Base-by-base conservation (phyloP, 2,329 filamentous ascomycete species). In the Fusarium beomiforme region DNA sequence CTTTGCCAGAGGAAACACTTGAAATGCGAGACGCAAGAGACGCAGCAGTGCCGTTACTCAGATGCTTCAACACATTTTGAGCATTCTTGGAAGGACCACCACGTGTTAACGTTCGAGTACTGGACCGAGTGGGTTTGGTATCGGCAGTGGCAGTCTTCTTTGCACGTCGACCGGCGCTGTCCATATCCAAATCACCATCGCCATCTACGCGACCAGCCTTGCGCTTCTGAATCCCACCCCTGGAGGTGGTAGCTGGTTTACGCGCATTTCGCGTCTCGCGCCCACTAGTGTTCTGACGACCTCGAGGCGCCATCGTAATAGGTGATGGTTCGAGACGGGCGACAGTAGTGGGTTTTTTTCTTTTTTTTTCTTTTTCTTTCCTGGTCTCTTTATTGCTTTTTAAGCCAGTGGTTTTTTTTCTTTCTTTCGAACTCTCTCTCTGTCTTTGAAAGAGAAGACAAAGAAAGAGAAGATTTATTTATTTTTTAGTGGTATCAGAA, bases 131-230 rank as follows among this genome's bases (percentile, higher is more conserved):
- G 46, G 77, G 70, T 50, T 67, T 78, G 24, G 75, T 61, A 33
- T 77, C 77, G 23, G 74, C 68, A 31, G 75, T 57, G 37, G 77
- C 57, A 31, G 77, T 43, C 72, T 76, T 81, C 60, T 78, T 80
- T n/a, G 78, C 67, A 62, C 81, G 78, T 69, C 79, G 76, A 49
- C 75, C 76, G 23, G 78, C 71, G 50, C 78, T 79, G 69, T 85
- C 86, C 88, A 90, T 90, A 34, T 88, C 83, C n/a, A 90, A 82
- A 73, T 90, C 88, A 34, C 88, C 88, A 81, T 90, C 88, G 57
- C 83, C 81, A 73, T 90, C 88, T 51, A 83, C 77, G 67, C 81
- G 84, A 6, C 75, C 69, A 46, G 53, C 75, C 54, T 76, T 84
- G 50, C 85, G 85, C 77, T 89, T 89, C 23, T 82, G 79, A 58